Evolutionary conservation across 2,329 filamentous ascomycete genomes (phyloP).

Genomic region (Coniochaeta ligniaria): DNA sequence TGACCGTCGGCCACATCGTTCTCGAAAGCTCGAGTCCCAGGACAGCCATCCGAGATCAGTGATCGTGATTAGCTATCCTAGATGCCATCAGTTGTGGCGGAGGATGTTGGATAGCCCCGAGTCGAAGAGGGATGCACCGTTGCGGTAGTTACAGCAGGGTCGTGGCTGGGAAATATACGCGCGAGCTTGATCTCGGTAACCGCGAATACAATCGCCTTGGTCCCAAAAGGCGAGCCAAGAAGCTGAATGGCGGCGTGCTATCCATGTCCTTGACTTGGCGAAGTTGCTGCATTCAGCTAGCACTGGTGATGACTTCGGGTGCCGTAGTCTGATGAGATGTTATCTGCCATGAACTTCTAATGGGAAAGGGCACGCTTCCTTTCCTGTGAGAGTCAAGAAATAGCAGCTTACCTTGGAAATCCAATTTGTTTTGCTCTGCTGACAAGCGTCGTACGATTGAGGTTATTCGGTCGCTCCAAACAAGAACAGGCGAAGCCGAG

Average conservation of each 20-base stretch:
- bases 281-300: background rate
- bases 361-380: too few species aligned
- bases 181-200: background rate
- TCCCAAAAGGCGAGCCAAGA: background rate
- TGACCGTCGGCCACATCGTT: background rate
- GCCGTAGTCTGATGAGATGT: too few species aligned
- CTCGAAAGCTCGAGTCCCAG: background rate
- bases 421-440: too few species aligned
- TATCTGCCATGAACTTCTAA: too few species aligned
- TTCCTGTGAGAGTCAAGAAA: too few species aligned
- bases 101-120: background rate
- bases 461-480: too few species aligned
- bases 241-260: background rate
- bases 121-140: background rate
- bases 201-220: background rate
- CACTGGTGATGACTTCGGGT: too few species aligned
- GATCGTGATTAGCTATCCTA: background rate
- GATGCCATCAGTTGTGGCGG: background rate
- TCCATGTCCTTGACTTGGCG: background rate
- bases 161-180: background rate
- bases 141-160: background rate
- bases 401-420: too few species aligned
- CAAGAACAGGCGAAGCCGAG: too few species aligned
- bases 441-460: too few species aligned
- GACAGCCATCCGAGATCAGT: background rate